These are phyloP conservation scores for Candolleomyces aberdarensis DNA, from an alignment of 768 basidiomycete species.

Conservation along the genomic window DNA sequence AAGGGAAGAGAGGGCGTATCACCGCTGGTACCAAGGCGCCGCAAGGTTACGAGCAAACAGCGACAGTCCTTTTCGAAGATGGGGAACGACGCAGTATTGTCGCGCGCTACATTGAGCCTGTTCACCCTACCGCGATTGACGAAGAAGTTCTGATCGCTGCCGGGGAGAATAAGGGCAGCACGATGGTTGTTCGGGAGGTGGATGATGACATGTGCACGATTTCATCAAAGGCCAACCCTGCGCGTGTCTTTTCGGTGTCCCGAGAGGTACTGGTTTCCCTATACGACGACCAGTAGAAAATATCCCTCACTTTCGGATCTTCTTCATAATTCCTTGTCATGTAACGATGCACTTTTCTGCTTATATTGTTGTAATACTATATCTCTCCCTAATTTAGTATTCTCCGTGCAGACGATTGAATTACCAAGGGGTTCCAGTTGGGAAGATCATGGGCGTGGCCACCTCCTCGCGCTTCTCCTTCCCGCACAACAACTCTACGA, in stretches of 20 bases:
- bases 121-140: slow-evolving; percentile 26
- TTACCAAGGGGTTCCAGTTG: slow-evolving; percentile 43
- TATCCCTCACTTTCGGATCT: background rate
- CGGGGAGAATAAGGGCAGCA: slow-evolving; percentile 39
- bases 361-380: slow-evolving; percentile 43
- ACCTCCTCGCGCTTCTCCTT: slow-evolving; percentile 59
- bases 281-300: slow-evolving; percentile 17
- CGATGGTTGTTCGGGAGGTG: slow-evolving; percentile 42
- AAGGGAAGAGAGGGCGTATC: slow-evolving; percentile 27
- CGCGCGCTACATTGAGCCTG: slow-evolving; percentile 27
- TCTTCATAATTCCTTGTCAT: slow-evolving; percentile 31
- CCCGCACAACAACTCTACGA: slow-evolving; percentile 71
- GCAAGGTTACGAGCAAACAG: slow-evolving; percentile 33
- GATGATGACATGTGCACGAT: slow-evolving; percentile 32
- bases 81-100: slow-evolving; percentile 24
- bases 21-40: slow-evolving; percentile 29
- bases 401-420: too few species aligned
- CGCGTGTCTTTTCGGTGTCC: slow-evolving; percentile 32
- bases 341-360: slow-evolving; percentile 72
- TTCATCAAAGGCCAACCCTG: slow-evolving; percentile 32
- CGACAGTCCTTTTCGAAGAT: slow-evolving; percentile 28
- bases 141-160: slow-evolving; percentile 51
- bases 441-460: slow-evolving; percentile 69
- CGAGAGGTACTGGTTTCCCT: slow-evolving; percentile 33
- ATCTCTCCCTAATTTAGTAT: background rate